Percentiles rank a stretch among this genome's conserved stretches.
Evolutionary conservation across 179 eudicot genomes (phyloP).

Genomic region (Carnegiea gigantea): DNA sequence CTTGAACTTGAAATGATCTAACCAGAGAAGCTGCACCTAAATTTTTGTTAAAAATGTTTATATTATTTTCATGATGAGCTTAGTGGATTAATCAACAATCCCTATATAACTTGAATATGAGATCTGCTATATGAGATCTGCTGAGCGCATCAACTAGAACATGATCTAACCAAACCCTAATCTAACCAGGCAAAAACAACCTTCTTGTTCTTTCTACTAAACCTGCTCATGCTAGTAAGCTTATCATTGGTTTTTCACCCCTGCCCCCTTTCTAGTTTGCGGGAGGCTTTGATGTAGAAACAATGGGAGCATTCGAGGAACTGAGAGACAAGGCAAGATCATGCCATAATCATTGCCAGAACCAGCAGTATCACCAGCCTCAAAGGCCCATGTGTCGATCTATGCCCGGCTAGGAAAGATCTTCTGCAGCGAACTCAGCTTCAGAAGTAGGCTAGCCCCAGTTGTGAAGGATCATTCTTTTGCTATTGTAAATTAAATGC

Average conservation of each 20-base stretch:
- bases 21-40: no score
- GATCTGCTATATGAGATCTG: background rate
- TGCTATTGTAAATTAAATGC: conserved; percentile 26
- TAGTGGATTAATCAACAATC: no score
- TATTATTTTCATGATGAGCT: no score
- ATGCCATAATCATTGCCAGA: conserved; percentile 30
- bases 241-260: no score
- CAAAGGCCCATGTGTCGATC: conserved; percentile 32
- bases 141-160: background rate
- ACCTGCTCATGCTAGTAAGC: no score
- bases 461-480: conserved; percentile 20
- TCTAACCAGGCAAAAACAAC: no score
- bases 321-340: conserved; percentile 42
- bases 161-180: no score
- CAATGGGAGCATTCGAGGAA: conserved; percentile 51
- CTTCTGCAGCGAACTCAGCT: conserved; percentile 33
- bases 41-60: no score
- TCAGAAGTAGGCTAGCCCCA: conserved; percentile 19
- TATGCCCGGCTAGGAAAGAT: conserved; percentile 25
- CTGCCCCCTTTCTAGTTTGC: conserved; percentile 34
- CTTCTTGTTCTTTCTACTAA: no score
- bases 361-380: conserved; percentile 28
- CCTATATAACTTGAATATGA: no score
- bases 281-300: conserved; percentile 48
- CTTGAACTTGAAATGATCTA: background rate